Base-by-base conservation (phyloP, 306 rosid species). In the Corylus avellana region DNA sequence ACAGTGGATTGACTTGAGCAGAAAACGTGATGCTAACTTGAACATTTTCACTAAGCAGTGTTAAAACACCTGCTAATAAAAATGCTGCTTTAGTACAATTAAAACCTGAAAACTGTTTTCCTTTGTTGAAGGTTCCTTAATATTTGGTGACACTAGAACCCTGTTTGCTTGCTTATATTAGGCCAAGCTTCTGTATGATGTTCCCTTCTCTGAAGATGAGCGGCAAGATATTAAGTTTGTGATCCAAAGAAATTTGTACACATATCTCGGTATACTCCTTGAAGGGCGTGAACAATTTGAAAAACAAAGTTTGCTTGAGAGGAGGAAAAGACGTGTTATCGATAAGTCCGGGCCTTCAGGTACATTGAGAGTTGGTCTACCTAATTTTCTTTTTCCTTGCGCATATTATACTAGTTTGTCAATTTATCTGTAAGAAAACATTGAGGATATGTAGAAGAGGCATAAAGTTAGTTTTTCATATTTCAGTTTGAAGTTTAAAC, bases 261-360 rank as follows among this genome's bases (percentile, higher is more conserved):
- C 77, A 79, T 91, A 87, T 86, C 84, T 91, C 48, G 90, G 74
- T 10, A 71, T 89, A 71, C 72, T 93, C 74, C 86, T 93, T 22
- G 90, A 91, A 70, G 98, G 87, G 10, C 85, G 91, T 49, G 91
- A 90, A 72, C 22, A n/a, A 64, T 93, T 93, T 77, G 95, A 93
- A 82, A 89, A 90, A 83, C 92, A 88, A 76, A 70, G 81, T 82
- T 88, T 84, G 75, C 13, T 49, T 58, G 32, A 76, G 51, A 80
- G 80, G 82, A 58, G 74, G 79, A 86, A 88, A 47, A 44, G 79
- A 58, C 58, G 1, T 35, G 69, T 81, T 57, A 63, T 22, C 27
- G 75, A 89, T 80, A 87, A 74, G 73, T 81, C 90, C 42, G 78
- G 83, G 73, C 83, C 88, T 73, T 87, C 89, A 79, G 97, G 98